Conservation (phyloP, 1,284 basidiomycete species). For the Rhodotorula sp. region DNA sequence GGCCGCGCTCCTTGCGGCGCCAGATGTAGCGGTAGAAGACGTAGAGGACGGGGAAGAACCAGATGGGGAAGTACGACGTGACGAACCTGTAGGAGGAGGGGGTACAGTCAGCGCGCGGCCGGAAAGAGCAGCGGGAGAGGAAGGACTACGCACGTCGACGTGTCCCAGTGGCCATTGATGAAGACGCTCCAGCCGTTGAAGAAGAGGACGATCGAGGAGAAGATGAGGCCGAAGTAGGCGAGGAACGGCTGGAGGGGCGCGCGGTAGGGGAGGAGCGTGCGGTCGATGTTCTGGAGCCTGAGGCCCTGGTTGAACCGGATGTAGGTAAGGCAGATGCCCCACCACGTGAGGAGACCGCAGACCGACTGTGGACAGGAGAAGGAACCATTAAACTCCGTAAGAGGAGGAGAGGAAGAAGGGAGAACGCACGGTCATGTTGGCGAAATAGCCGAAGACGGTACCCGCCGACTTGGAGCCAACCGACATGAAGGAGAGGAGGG, state of each 20-base stretch:
- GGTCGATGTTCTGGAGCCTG: slow-evolving; percentile 61
- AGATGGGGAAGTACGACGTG: slow-evolving; percentile 14
- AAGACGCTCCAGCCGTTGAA: slow-evolving; percentile 41
- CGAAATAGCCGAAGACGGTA: slow-evolving; percentile 33
- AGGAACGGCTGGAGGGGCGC: slow-evolving; percentile 49
- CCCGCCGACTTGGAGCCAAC: slow-evolving; percentile 28
- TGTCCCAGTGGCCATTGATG: slow-evolving; percentile 61
- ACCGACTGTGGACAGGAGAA: slow-evolving; percentile 5
- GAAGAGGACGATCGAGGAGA: slow-evolving; percentile 34
- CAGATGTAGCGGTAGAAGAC: slow-evolving; percentile 55
- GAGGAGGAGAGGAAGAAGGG: background rate
- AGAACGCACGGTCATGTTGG: slow-evolving; percentile 15
- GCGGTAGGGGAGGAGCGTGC: slow-evolving; percentile 59
- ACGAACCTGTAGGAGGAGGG: background rate
- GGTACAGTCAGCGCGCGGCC: background rate
- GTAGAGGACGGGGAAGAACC: slow-evolving; percentile 77
- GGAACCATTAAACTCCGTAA: no score
- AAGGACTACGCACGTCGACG: slow-evolving; percentile 48
- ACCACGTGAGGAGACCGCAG: slow-evolving; percentile 59
- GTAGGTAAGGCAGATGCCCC: slow-evolving; percentile 65
- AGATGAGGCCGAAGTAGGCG: slow-evolving; percentile 37
- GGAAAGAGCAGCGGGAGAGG: background rate
- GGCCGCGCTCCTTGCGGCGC: no score
- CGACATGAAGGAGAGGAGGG: slow-evolving; percentile 68
- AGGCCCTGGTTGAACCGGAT: slow-evolving; percentile 69